A percentile compares a stretch with the other conserved stretches of the same genome.
phyloP scores from a whole-genome alignment of 805 yeast species.

The Candida yuanshanica region DNA sequence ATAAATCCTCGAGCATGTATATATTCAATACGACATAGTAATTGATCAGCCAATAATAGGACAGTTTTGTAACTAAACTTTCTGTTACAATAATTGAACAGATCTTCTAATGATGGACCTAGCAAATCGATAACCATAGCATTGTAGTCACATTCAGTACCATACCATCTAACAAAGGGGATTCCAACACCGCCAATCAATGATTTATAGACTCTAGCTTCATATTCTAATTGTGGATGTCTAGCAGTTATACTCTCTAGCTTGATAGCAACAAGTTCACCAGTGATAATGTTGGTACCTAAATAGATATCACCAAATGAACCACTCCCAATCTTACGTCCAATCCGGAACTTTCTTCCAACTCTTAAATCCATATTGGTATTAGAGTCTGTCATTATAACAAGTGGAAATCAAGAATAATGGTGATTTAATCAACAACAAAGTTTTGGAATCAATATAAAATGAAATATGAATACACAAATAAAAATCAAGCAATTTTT shows the following conservation, averaged over 20 bases:
- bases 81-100: constrained; percentile 93
- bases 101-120: constrained; percentile 93
- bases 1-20: constrained; percentile 95
- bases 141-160: constrained; percentile 92
- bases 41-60: constrained; percentile 86
- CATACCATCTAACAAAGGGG: constrained; percentile 95
- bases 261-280: constrained; percentile 97
- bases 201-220: constrained; percentile 92
- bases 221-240: constrained; percentile 96
- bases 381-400: constrained; percentile 6
- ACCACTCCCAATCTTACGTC: constrained; percentile 94
- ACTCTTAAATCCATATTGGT: constrained; percentile 66
- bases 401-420: too few species aligned
- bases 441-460: too few species aligned
- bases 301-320: constrained; percentile 96
- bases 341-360: constrained; percentile 90
- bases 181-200: constrained; percentile 95
- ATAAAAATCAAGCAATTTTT: too few species aligned
- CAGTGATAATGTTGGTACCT: constrained; percentile 88
- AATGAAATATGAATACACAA: too few species aligned
- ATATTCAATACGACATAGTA: constrained; percentile 89
- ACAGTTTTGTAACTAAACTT: constrained; percentile 92
- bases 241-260: constrained; percentile 84
- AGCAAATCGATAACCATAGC: constrained; percentile 95
- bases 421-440: too few species aligned